A percentile compares a stretch with the other conserved stretches of the same genome.
Evolutionary conservation across 2,329 filamentous ascomycete species (phyloP).

Genomic region (Xylaria sp.): DNA sequence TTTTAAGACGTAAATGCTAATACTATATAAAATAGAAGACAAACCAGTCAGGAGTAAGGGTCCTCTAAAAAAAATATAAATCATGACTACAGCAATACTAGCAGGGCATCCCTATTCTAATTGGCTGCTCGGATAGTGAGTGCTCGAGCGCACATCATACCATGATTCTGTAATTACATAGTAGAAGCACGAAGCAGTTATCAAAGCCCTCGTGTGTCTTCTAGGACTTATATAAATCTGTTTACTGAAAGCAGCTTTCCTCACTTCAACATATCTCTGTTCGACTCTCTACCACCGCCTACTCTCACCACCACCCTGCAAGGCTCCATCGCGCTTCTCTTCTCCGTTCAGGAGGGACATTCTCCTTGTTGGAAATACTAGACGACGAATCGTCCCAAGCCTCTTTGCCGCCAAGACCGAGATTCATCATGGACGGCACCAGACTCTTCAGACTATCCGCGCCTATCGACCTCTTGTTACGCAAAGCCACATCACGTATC

Average conservation of each 20-base stretch:
- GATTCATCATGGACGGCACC: slow-evolving; percentile 45
- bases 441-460: slow-evolving; percentile 48
- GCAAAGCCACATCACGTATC: slow-evolving; percentile 45
- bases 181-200: neutral
- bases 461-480: slow-evolving; percentile 48
- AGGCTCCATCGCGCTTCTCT: slow-evolving; percentile 47
- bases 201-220: neutral
- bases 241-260: slow-evolving; percentile 9
- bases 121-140: neutral
- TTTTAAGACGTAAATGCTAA: neutral
- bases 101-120: neutral
- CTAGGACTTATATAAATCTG: slow-evolving; percentile 18
- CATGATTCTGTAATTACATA: neutral
- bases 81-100: neutral
- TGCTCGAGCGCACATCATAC: neutral
- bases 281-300: neutral
- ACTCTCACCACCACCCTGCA: slow-evolving; percentile 45
- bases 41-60: neutral
- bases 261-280: neutral
- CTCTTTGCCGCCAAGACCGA: slow-evolving; percentile 38
- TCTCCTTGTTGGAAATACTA: slow-evolving; percentile 32
- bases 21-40: neutral
- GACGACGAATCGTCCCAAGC: slow-evolving; percentile 26
- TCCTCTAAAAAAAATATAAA: neutral
- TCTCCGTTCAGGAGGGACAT: slow-evolving; percentile 35